Evolutionary conservation across 768 basidiomycete genomes (phyloP).

Genomic region (Collybia mongolica): DNA sequence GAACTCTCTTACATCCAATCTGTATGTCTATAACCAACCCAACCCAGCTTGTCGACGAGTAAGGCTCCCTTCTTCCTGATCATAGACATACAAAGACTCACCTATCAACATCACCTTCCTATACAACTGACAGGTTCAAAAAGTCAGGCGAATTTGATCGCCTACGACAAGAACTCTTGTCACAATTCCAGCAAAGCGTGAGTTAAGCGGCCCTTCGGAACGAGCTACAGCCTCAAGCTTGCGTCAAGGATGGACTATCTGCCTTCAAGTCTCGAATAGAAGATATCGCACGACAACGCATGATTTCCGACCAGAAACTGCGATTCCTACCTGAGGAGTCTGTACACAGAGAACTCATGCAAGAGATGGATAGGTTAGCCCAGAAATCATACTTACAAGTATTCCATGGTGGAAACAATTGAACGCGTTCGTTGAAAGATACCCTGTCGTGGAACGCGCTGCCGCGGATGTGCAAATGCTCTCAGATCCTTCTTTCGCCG

Average conservation of each 20-base stretch:
- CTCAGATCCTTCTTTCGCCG: conserved; percentile 45
- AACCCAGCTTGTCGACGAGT: conserved; percentile 66
- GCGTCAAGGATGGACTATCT: conserved; percentile 46
- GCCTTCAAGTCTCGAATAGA: conserved; percentile 58
- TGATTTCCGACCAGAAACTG: conserved; percentile 53
- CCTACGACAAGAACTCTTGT: conserved; percentile 60
- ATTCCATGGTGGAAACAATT: neutral
- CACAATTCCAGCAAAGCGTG: conserved; percentile 63
- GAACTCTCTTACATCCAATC: conserved; percentile 3
- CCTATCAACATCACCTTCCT: neutral
- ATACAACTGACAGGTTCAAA: conserved; percentile 55
- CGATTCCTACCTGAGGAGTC: conserved; percentile 50
- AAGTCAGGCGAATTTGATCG: conserved; percentile 79
- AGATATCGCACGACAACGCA: conserved; percentile 57
- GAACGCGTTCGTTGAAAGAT: conserved; percentile 35
- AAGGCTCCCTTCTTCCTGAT: conserved; percentile 10
- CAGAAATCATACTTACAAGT: neutral
- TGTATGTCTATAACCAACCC: conserved; percentile 56
- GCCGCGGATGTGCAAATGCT: conserved; percentile 48
- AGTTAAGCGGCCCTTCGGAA: conserved; percentile 15
- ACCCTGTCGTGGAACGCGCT: conserved; percentile 65
- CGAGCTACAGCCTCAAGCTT: conserved; percentile 1
- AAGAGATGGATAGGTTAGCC: conserved; percentile 67
- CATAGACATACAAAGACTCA: too few species aligned
- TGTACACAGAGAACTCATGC: conserved; percentile 62